Conservation (phyloP, 768 basidiomycete genomes). For the Hemileccinum rubropunctum region DNA sequence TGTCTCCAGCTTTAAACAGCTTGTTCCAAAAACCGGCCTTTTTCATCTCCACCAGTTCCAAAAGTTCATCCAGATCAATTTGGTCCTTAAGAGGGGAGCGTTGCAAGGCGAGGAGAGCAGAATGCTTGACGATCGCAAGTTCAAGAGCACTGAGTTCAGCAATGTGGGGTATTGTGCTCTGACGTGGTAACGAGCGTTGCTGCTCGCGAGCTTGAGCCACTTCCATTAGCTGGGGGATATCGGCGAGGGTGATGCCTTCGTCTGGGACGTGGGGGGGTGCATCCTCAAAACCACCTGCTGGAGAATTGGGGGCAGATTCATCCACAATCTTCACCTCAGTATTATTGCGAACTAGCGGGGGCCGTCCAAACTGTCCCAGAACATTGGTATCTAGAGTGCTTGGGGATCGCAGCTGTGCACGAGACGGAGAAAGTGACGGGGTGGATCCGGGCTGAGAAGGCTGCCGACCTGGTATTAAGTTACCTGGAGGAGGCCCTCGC, state of each 20-base stretch:
- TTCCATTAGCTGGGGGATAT: slow-evolving; percentile 91
- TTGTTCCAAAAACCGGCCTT: slow-evolving; percentile 97
- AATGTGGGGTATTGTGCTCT: slow-evolving; percentile 77
- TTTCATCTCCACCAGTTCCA: slow-evolving; percentile 90
- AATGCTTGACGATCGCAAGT: slow-evolving; percentile 87
- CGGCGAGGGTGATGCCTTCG: slow-evolving; percentile 88
- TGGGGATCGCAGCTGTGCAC: slow-evolving; percentile 40
- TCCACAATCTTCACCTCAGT: slow-evolving; percentile 89
- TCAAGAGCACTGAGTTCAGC: slow-evolving; percentile 84
- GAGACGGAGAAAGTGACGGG: slow-evolving; percentile 33
- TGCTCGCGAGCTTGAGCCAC: slow-evolving; percentile 89
- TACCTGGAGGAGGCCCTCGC: slow-evolving; percentile 36
- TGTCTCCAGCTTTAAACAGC: slow-evolving; percentile 86
- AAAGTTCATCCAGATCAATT: slow-evolving; percentile 87
- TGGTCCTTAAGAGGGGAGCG: slow-evolving; percentile 77
- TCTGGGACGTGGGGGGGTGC: slow-evolving; percentile 45
- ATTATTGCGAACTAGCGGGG: slow-evolving; percentile 72
- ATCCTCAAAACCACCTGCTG: slow-evolving; percentile 51
- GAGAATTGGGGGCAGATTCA: slow-evolving; percentile 72
- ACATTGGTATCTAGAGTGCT: slow-evolving; percentile 35
- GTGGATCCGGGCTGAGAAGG: slow-evolving; percentile 32
- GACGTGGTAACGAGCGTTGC: slow-evolving; percentile 75
- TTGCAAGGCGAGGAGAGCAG: slow-evolving; percentile 77
- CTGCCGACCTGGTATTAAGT: slow-evolving; percentile 35
- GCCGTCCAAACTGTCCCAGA: slow-evolving; percentile 52